A percentile compares a stretch with the other conserved stretches of the same genome.
Conservation (phyloP, 129 eudicot genomes). For the Helianthus tuberosus region DNA sequence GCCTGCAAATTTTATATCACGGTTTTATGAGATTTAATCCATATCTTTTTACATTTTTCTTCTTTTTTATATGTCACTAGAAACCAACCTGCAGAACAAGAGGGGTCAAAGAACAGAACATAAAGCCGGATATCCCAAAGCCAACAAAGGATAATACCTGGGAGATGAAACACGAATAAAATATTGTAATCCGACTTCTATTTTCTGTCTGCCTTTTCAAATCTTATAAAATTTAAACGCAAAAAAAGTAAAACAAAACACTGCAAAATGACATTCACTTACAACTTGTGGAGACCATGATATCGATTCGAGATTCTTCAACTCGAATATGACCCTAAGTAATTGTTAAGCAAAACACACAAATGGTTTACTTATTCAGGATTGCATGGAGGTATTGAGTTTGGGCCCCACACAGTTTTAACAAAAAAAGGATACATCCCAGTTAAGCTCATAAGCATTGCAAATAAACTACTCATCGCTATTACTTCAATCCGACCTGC, state of each 20-base stretch:
- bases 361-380: background rate
- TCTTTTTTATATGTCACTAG: background rate
- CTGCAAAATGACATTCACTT: constrained; percentile 32
- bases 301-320: constrained; percentile 52
- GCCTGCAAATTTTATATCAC: constrained; percentile 38
- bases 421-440: constrained; percentile 79
- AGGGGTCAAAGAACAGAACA: constrained; percentile 64
- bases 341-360: constrained; percentile 39
- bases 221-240: background rate
- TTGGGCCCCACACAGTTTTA: background rate
- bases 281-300: constrained; percentile 75
- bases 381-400: background rate
- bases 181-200: background rate
- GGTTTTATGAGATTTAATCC: background rate
- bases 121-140: constrained; percentile 55
- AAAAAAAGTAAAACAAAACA: background rate
- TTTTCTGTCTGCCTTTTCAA: background rate
- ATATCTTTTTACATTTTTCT: background rate
- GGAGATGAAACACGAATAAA: background rate
- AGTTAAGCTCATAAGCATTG: constrained; percentile 56
- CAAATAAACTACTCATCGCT: constrained; percentile 77
- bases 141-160: constrained; percentile 69
- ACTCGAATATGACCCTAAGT: constrained; percentile 59
- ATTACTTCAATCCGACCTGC: constrained; percentile 75
- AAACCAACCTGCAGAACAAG: constrained; percentile 72